Evolutionary conservation across 139 green algal species (phyloP).

Genomic region (Picochlorum sp.): DNA sequence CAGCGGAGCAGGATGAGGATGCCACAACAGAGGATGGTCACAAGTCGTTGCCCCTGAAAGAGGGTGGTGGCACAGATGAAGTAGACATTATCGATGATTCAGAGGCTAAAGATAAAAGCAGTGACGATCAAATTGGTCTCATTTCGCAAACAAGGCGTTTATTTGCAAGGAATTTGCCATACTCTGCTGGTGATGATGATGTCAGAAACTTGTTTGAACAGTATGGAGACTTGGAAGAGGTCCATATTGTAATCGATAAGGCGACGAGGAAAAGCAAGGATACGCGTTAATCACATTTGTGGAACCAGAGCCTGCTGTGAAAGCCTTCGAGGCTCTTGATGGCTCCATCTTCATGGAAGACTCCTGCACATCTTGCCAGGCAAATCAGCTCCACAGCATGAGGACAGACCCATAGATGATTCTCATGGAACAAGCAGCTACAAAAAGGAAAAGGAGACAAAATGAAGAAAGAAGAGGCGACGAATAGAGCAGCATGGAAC

Average conservation of each 20-base stretch:
- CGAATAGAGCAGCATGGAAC: slow-evolving; percentile 83
- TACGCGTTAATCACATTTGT: slow-evolving; percentile 82
- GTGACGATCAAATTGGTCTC: slow-evolving; percentile 3
- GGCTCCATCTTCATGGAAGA: slow-evolving; percentile 77
- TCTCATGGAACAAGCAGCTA: slow-evolving; percentile 27
- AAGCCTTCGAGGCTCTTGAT: slow-evolving; percentile 57
- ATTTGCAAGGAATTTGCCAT: slow-evolving; percentile 93
- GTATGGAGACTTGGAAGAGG: slow-evolving; percentile 70
- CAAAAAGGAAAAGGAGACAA: slow-evolving; percentile 58
- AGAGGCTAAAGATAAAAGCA: neutral
- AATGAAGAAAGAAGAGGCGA: slow-evolving; percentile 60
- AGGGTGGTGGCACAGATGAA: neutral
- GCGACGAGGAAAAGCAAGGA: slow-evolving; percentile 54
- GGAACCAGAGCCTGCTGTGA: slow-evolving; percentile 57
- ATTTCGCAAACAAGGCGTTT: slow-evolving; percentile 70
- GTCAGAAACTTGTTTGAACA: slow-evolving; percentile 62
- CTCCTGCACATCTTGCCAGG: slow-evolving; percentile 90
- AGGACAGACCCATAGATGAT: slow-evolving; percentile 7
- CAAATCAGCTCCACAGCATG: slow-evolving; percentile 20
- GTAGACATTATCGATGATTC: neutral
- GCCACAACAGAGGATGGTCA: slow-evolving; percentile 4
- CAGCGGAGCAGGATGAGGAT: slow-evolving; percentile 11
- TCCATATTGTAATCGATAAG: slow-evolving; percentile 86
- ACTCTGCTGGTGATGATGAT: slow-evolving; percentile 77
- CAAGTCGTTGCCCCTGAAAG: neutral